phyloP scores from a whole-genome alignment of 2,329 filamentous ascomycete genomes.

The Xylaria multiplex region DNA sequence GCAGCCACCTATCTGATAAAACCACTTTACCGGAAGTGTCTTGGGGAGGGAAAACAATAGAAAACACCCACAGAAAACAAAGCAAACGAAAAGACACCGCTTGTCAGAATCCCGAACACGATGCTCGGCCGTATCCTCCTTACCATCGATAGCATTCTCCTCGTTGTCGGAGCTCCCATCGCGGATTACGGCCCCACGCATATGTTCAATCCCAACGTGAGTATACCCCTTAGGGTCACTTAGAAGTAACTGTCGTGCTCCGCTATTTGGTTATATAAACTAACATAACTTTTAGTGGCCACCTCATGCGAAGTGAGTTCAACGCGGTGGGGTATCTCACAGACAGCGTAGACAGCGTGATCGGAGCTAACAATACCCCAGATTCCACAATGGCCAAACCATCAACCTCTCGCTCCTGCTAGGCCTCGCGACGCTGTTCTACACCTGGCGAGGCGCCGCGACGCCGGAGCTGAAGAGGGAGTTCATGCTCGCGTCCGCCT shows the following conservation, averaged over 20 bases:
- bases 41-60: neutral
- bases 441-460: conserved; percentile 50
- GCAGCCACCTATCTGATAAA: neutral
- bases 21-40: neutral
- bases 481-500: conserved; percentile 49
- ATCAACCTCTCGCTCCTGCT: conserved; percentile 54
- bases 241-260: too few relatives aligned
- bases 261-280: too few relatives aligned
- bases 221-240: too few relatives aligned
- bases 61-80: neutral
- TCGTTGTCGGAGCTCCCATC: conserved; percentile 52
- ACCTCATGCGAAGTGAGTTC: conserved; percentile 57
- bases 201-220: conserved; percentile 53
- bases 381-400: conserved; percentile 56
- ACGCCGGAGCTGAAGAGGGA: conserved; percentile 45
- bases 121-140: conserved; percentile 55
- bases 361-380: neutral
- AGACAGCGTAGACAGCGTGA: too few relatives aligned
- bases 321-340: too few relatives aligned
- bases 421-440: conserved; percentile 53
- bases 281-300: conserved; percentile 47
- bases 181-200: conserved; percentile 55
- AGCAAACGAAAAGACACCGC: neutral
- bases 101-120: conserved; percentile 3
- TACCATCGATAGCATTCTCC: conserved; percentile 52